Conservation (phyloP, 805 yeast species). For the Sugiyamaella valdiviana region DNA sequence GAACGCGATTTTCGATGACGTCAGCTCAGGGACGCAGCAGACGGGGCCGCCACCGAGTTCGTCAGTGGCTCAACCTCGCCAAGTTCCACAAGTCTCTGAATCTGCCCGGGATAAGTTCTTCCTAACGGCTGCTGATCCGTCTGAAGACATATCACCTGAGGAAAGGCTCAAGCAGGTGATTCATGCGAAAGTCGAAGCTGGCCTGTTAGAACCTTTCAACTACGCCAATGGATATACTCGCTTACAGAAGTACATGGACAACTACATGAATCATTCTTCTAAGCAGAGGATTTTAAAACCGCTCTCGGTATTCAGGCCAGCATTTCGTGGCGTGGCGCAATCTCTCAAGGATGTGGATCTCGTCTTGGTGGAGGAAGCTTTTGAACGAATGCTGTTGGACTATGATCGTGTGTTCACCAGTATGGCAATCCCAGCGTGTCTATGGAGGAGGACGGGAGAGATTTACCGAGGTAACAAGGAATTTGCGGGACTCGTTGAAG, state of each 20-base stretch:
- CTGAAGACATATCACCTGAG: slow-evolving; percentile 89
- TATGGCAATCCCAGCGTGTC: slow-evolving; percentile 96
- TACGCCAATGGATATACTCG: slow-evolving; percentile 92
- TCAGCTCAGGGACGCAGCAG: background rate
- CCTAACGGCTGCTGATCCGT: slow-evolving; percentile 94
- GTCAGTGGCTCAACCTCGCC: slow-evolving; percentile 3
- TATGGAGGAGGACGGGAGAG: slow-evolving; percentile 96
- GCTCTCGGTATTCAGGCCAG: slow-evolving; percentile 78
- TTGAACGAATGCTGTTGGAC: slow-evolving; percentile 87
- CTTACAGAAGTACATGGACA: slow-evolving; percentile 85
- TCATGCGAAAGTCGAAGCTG: slow-evolving; percentile 91
- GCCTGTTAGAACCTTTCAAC: slow-evolving; percentile 83
- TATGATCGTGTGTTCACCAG: slow-evolving; percentile 93
- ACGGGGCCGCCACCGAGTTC: slow-evolving; percentile 2
- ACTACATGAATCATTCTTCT: slow-evolving; percentile 77
- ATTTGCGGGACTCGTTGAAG: slow-evolving; percentile 89
- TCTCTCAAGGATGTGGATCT: slow-evolving; percentile 86
- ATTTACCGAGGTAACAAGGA: slow-evolving; percentile 93
- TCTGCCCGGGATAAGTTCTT: slow-evolving; percentile 88
- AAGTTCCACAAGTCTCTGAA: slow-evolving; percentile 8
- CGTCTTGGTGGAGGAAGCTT: slow-evolving; percentile 86
- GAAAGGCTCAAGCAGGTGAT: slow-evolving; percentile 89
- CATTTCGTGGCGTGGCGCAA: slow-evolving; percentile 86
- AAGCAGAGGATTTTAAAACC: slow-evolving; percentile 84
- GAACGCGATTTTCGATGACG: slow-evolving; percentile 22